phyloP scores from a whole-genome alignment of 2,329 filamentous ascomycete genomes.

The Dothistroma pini region DNA sequence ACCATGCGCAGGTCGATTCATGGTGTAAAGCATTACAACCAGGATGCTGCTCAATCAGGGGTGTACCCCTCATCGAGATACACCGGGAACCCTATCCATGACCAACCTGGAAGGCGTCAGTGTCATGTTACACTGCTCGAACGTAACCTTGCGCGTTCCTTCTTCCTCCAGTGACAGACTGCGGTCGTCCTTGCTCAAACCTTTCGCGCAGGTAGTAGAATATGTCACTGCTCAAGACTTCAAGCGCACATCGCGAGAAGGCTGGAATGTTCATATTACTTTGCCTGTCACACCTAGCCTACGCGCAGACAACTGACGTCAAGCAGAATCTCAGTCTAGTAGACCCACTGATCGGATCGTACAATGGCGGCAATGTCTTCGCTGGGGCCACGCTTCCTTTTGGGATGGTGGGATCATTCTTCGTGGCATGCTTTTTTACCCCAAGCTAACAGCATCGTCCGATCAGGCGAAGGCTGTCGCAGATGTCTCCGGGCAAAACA shows the following conservation, averaged over 20 bases:
- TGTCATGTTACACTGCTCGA: slow-evolving; percentile 3
- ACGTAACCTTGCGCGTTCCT: neutral
- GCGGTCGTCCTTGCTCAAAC: neutral
- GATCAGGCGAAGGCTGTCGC: slow-evolving; percentile 43
- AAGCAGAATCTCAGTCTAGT: slow-evolving; percentile 30
- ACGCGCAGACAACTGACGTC: neutral
- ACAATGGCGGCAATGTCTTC: slow-evolving; percentile 42
- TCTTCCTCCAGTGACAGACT: neutral
- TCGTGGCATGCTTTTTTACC: neutral
- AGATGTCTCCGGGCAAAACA: slow-evolving; percentile 49
- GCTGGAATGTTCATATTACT: neutral
- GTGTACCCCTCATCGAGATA: slow-evolving; percentile 1
- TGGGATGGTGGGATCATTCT: slow-evolving; percentile 33
- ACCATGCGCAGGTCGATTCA: neutral
- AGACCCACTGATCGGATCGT: slow-evolving; percentile 43
- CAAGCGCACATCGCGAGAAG: neutral
- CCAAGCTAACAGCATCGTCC: neutral
- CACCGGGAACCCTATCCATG: neutral
- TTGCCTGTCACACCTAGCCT: neutral
- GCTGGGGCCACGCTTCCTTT: slow-evolving; percentile 39
- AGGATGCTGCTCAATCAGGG: neutral
- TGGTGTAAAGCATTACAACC: neutral
- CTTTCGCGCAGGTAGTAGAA: neutral
- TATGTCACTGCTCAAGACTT: neutral
- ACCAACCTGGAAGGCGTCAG: slow-evolving; percentile 2